Conservation (phyloP, 1,284 basidiomycete species). For the Mycena sp. region DNA sequence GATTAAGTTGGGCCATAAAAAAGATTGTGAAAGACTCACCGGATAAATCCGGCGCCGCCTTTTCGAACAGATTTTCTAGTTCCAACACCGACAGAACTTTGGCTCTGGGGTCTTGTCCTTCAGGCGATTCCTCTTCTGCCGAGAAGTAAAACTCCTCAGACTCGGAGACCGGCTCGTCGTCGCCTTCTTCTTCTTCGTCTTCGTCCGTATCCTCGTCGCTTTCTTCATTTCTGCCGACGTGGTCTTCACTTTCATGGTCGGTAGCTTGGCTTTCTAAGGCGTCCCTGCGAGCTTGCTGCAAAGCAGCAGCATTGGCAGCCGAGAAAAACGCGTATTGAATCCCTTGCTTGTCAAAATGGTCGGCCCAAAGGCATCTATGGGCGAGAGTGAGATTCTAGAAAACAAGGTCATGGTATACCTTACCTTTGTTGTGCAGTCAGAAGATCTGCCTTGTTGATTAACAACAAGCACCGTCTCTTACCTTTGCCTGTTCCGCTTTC, state of each 20-base stretch:
- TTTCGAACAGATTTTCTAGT: constrained; percentile 88
- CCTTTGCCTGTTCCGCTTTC: constrained; percentile 83
- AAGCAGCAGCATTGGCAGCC: constrained; percentile 88
- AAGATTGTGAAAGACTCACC: constrained; percentile 54
- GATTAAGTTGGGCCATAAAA: constrained; percentile 17
- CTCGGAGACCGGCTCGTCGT: constrained; percentile 41
- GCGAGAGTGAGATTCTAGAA: neutral
- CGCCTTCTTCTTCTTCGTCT: constrained; percentile 40
- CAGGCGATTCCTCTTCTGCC: constrained; percentile 65
- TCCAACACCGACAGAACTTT: constrained; percentile 90
- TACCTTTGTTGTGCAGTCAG: constrained; percentile 90
- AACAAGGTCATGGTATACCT: constrained; percentile 1
- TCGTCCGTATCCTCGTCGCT: constrained; percentile 35
- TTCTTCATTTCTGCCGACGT: constrained; percentile 44
- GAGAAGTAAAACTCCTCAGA: constrained; percentile 53
- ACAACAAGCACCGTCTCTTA: constrained; percentile 80
- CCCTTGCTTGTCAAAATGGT: constrained; percentile 89
- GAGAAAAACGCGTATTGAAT: constrained; percentile 97
- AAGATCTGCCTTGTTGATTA: constrained; percentile 98
- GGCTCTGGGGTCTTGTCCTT: constrained; percentile 75
- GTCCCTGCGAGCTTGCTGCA: constrained; percentile 80
- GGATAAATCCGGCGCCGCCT: constrained; percentile 81
- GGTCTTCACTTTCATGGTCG: constrained; percentile 30
- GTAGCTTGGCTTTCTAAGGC: constrained; percentile 42
- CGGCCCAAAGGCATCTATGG: constrained; percentile 77